Percentiles rank a stretch among this genome's conserved stretches.
Conservation (phyloP, 1,284 basidiomycete genomes). For the Kalmanozyma brasiliensis region DNA sequence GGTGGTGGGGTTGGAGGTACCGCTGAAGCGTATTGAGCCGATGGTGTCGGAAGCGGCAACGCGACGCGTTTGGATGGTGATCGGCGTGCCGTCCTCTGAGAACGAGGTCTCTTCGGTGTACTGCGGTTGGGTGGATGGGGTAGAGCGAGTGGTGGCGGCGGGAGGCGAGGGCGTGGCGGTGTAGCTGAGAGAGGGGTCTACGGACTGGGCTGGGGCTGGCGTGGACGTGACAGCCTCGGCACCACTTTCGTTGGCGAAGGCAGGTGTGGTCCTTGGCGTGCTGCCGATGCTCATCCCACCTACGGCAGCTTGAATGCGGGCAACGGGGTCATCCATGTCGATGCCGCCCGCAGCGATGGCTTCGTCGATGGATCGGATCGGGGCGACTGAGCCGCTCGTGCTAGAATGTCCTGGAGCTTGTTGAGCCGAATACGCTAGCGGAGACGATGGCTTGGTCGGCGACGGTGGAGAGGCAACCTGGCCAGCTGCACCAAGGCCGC, state of each 20-base stretch:
- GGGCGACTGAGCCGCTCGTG: slow-evolving; percentile 11
- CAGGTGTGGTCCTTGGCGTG: background rate
- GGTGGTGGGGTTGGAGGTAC: slow-evolving; percentile 14
- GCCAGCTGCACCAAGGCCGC: slow-evolving; percentile 14
- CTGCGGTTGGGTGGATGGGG: slow-evolving; percentile 10
- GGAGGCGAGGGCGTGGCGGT: slow-evolving; percentile 42
- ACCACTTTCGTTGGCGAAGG: background rate
- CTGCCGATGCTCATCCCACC: slow-evolving; percentile 21
- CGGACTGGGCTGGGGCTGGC: slow-evolving; percentile 1
- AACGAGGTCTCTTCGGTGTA: slow-evolving; percentile 31
- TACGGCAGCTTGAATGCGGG: slow-evolving; percentile 29
- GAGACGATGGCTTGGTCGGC: slow-evolving; percentile 21
- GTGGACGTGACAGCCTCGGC: background rate
- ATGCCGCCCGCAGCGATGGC: slow-evolving; percentile 29
- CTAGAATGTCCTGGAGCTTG: slow-evolving; percentile 4
- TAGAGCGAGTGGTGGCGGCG: slow-evolving; percentile 5
- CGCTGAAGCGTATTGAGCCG: slow-evolving; percentile 33
- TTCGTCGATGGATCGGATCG: slow-evolving; percentile 46
- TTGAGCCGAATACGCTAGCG: background rate
- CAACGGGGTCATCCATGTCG: slow-evolving; percentile 30
- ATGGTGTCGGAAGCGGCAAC: slow-evolving; percentile 49
- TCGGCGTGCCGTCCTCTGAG: slow-evolving; percentile 37
- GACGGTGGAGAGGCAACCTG: slow-evolving; percentile 13
- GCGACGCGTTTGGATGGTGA: slow-evolving; percentile 42
- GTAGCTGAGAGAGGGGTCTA: slow-evolving; percentile 31